Base-by-base conservation (phyloP, 2,329 filamentous ascomycete species). In the Paradendryphiella salina region DNA sequence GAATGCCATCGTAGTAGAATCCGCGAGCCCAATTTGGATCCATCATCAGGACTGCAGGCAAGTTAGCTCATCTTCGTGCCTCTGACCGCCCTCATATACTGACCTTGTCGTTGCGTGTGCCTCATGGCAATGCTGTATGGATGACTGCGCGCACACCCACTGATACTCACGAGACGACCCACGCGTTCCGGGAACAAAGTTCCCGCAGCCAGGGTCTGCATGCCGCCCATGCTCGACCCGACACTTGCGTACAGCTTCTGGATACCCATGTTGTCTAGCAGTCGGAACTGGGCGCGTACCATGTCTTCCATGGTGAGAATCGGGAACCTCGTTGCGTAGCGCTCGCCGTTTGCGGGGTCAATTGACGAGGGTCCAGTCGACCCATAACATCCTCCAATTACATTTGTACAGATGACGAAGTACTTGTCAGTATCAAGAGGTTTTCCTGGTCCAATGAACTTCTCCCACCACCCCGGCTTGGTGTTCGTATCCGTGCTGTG, bases 121-220 rank as follows among this genome's bases (percentile, higher is more conserved):
- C 94, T 86, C 93, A 99, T 96, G 28, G 94, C 94, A 71, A 99
- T 96, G 73, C 92, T 96, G 77, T 99, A 99, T 0, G 94, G 94
- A 71, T 99, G 94, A 63, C 89, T 95, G 57, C 94, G 82, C 0
- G 93, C 94, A 73, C 94, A 99, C 10, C 93, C 94, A 67, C 89
- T 95, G 67, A 97, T 94, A 65, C 86, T 93, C 31, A 91, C 89
- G 56, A 99, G 83, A 59, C 87, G 86, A 32, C 85, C 85, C 2
- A 99, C 88, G 28, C 93, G 83, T 32, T 89, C 83, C 0, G 91
- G 89, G 70, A 93, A 96, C 23, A 96, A 76, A 1, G 89, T 85
- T 3, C 90, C 94, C 0, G 90, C 89, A 6, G 92, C 92, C 4
- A 99, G 81, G 61, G 89, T 94, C 71, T 96, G 93, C 94, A 99